A percentile compares a stretch with the other conserved stretches of the same genome.
Conservation (phyloP, 176 grass and related monocot species). For the Oryza meyeriana region DNA sequence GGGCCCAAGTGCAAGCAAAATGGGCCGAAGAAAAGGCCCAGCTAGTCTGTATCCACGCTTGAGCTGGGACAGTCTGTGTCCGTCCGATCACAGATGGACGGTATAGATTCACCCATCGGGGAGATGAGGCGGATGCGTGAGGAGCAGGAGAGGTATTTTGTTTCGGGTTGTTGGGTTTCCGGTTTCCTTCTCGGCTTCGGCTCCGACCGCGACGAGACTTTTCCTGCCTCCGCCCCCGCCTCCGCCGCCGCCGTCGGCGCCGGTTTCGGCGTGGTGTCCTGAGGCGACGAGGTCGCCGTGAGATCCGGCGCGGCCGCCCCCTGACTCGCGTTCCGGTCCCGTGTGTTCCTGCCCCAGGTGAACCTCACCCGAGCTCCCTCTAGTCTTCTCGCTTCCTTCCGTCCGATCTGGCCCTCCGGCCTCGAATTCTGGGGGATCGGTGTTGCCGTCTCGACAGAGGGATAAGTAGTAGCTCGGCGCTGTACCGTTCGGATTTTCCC, state of each 20-base stretch:
- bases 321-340: not conserved
- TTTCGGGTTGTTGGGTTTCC: slow-evolving; percentile 25
- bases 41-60: not conserved
- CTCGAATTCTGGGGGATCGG: not conserved
- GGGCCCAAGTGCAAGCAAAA: not conserved
- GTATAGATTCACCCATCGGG: not conserved
- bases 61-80: not conserved
- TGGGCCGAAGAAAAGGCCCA: not conserved
- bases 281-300: slow-evolving; percentile 10
- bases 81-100: not conserved
- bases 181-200: not conserved
- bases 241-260: not conserved
- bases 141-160: not conserved
- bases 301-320: not conserved
- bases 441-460: not conserved
- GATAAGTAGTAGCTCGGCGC: not conserved
- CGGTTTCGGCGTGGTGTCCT: slow-evolving; percentile 18
- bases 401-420: slow-evolving; percentile 11
- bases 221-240: not conserved
- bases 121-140: not conserved
- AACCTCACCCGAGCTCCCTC: not conserved
- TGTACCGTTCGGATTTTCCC: not conserved
- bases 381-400: not conserved
- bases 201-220: not conserved
- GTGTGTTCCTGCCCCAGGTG: not conserved